phyloP scores from a whole-genome alignment of 345 rosid species.

The Ceriops zippeliana region DNA sequence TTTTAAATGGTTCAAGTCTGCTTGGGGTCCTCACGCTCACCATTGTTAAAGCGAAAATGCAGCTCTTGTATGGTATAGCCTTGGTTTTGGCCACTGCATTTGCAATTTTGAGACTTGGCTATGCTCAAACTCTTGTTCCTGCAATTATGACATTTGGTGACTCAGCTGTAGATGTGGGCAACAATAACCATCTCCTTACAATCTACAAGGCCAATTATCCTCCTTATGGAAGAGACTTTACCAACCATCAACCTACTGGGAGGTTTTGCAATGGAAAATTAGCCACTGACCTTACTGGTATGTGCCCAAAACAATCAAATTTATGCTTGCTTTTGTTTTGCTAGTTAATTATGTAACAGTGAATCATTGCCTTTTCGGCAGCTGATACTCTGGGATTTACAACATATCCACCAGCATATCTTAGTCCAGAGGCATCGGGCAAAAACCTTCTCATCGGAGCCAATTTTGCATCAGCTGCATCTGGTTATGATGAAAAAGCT shows the following conservation, averaged over 20 bases:
- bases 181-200: constrained; percentile 81
- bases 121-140: constrained; percentile 62
- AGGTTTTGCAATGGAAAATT: constrained; percentile 94
- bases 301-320: neutral
- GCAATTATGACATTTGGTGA: constrained; percentile 83
- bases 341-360: neutral
- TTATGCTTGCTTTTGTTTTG: too few species aligned
- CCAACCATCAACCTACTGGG: constrained; percentile 64
- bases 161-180: constrained; percentile 90
- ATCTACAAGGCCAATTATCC: constrained; percentile 82
- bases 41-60: constrained; percentile 6
- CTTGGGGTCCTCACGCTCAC: constrained; percentile 1
- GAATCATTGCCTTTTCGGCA: constrained; percentile 26
- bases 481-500: constrained; percentile 81
- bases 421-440: constrained; percentile 86
- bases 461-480: constrained; percentile 93
- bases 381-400: constrained; percentile 87
- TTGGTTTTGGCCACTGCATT: constrained; percentile 8
- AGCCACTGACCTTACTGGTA: constrained; percentile 88
- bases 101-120: neutral
- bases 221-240: constrained; percentile 90
- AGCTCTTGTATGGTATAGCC: neutral
- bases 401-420: constrained; percentile 72
- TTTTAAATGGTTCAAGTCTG: constrained; percentile 17
- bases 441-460: constrained; percentile 84